Evolutionary conservation across 768 basidiomycete genomes (phyloP), one percentile per base, ranked within the genome.

Genomic region (Mycena chlorophos): DNA sequence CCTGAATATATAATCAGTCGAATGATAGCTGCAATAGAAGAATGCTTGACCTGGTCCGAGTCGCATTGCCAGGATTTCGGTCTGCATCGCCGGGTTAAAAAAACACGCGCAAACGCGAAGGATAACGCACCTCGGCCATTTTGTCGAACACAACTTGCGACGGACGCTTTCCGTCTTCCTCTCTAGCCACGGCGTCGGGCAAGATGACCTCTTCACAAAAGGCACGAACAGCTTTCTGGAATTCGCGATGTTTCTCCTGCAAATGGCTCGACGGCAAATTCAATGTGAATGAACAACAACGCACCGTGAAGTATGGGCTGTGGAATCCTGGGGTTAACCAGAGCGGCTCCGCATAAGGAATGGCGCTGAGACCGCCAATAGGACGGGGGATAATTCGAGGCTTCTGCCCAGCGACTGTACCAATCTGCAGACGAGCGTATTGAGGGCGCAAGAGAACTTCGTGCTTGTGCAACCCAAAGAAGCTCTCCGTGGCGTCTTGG

Each of bases 81-180:
- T 27, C 31, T 55, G 28, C 34, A 51, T 4, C 60, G 74, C 75
- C n/a, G n/a, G n/a, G n/a, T 40, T n/a, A 31, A 43, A 8, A 20
- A 38, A 31, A 22, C n/a, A 26, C 30, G 4, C 58, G 63, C 54
- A 48, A 46, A 72, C 60, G 25, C 29, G 39, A 22, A 70, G 48
- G 31, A 34, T 34, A 40, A 47, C 67, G 68, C 29, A 67, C 58
- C 54, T 66, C 71, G 48, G 72, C 74, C 89, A 96, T 89, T 58
- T 84, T 83, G 63, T 94, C 84, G 47, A 94, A 74, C 29, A 96
- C 88, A 49, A 74, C 72, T 67, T 88, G 81, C 56, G 84, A 87
- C 0, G 92, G 88, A 23, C 89, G 81, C 75, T 96, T 95, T n/a
- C 94, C 93, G 63, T 89, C 89, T 61, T 87, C 88, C 73, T 97